Conservation (phyloP, 331 rosid species). For the Acacia concinna region DNA sequence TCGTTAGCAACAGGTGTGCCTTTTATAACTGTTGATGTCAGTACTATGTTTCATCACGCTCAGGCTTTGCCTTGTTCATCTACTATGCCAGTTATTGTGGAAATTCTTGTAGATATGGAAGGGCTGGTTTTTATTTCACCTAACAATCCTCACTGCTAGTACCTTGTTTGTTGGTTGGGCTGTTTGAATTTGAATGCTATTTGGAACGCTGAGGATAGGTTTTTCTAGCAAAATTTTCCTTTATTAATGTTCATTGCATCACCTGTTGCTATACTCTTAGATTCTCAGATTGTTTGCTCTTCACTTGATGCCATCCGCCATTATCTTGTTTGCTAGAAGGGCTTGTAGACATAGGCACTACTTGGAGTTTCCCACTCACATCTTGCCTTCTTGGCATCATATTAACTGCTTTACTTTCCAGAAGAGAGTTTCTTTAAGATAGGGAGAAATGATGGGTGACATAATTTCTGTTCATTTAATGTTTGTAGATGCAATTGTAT, state of each 20-base stretch:
- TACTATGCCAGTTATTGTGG: not conserved
- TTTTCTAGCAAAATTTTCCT: not conserved
- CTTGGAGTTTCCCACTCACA: not conserved
- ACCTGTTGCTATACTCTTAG: not conserved
- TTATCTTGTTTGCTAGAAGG: not conserved
- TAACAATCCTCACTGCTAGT: not conserved
- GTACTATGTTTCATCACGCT: not conserved
- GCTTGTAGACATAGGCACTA: not conserved
- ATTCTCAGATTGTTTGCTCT: not conserved
- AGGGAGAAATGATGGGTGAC: not conserved
- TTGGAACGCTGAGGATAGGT: not conserved
- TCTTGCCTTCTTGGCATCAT: not conserved
- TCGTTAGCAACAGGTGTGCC: conserved; percentile 33
- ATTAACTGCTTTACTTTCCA: not conserved
- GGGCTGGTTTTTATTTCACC: not conserved
- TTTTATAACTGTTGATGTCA: conserved; percentile 5
- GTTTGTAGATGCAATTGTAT: not conserved
- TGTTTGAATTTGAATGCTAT: not conserved
- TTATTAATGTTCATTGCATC: not conserved
- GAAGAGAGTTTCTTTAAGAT: not conserved
- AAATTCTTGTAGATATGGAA: not conserved
- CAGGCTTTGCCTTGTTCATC: not conserved
- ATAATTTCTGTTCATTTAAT: not conserved
- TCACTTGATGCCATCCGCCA: not conserved
- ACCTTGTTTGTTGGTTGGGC: not conserved